These are phyloP conservation scores for Suillus spraguei DNA, from an alignment of 768 basidiomycete genomes.

Conservation along the genomic window DNA sequence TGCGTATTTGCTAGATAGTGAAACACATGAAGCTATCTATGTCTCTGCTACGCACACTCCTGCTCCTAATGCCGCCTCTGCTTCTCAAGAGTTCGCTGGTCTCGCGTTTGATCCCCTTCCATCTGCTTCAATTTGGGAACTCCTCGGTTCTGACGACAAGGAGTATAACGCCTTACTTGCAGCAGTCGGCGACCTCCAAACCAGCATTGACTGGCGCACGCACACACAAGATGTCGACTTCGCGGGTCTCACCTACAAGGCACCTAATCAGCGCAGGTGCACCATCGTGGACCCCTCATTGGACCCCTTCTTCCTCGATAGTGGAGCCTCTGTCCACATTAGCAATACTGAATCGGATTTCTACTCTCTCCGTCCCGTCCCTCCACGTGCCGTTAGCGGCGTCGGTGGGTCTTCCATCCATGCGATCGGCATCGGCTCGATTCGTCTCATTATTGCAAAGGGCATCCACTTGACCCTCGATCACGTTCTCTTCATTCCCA, in stretches of 20 bases:
- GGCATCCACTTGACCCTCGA: conserved; percentile 14
- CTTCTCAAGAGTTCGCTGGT: too few species aligned
- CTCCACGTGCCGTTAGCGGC: conserved; percentile 26
- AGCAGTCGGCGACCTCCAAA: not conserved
- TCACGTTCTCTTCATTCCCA: conserved; percentile 23
- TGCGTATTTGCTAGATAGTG: too few species aligned
- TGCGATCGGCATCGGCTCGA: conserved; percentile 29
- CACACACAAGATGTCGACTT: not conserved
- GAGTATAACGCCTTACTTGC: not conserved
- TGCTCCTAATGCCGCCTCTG: too few species aligned
- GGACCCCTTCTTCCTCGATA: conserved; percentile 28
- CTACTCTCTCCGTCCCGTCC: conserved; percentile 22
- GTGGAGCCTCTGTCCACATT: conserved; percentile 29
- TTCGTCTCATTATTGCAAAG: conserved; percentile 20
- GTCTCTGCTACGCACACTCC: too few species aligned
- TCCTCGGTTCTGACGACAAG: not conserved
- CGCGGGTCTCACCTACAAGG: conserved; percentile 5
- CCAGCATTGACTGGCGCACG: not conserved
- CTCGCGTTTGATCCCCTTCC: too few species aligned
- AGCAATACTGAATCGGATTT: conserved; percentile 30
- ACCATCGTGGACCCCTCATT: conserved; percentile 7
- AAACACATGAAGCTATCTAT: too few species aligned
- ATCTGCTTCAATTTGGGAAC: too few species aligned
- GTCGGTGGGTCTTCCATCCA: conserved; percentile 28
- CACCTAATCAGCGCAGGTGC: not conserved